These are phyloP conservation scores for Cenchrus fungigraminus DNA, from an alignment of 176 grass and related monocot genomes.

Conservation along the genomic window DNA sequence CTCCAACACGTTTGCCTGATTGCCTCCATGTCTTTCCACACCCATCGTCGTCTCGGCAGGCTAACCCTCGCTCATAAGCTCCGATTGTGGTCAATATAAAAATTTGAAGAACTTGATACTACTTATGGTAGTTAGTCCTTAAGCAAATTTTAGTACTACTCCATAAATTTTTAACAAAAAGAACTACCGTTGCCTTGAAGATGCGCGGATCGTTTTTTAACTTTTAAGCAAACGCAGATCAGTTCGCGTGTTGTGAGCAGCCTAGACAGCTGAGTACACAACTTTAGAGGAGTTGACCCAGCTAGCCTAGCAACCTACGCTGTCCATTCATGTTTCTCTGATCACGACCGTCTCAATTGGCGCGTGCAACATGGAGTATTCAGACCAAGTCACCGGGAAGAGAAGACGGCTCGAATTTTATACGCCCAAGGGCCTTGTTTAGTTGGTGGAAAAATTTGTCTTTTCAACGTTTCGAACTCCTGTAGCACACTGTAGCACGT, in stretches of 20 bases:
- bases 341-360: background rate
- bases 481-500: too few species aligned
- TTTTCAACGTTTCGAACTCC: too few species aligned
- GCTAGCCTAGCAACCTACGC: background rate
- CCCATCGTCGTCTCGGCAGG: too few species aligned
- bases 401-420: background rate
- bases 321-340: background rate
- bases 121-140: too few species aligned
- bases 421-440: background rate
- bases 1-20: too few species aligned
- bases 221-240: background rate
- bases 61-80: too few species aligned
- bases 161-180: too few species aligned
- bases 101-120: too few species aligned
- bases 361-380: slow-evolving; percentile 1
- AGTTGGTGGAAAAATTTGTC: too few species aligned
- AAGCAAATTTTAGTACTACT: too few species aligned
- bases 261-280: background rate
- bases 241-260: background rate
- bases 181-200: background rate
- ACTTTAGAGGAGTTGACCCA: slow-evolving; percentile 37
- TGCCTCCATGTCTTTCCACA: too few species aligned
- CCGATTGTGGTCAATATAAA: too few species aligned
- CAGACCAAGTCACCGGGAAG: background rate
- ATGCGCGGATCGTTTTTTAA: background rate